Evolutionary conservation across 2,329 filamentous ascomycete genomes (phyloP).

Genomic region (Pyricularia sp.): DNA sequence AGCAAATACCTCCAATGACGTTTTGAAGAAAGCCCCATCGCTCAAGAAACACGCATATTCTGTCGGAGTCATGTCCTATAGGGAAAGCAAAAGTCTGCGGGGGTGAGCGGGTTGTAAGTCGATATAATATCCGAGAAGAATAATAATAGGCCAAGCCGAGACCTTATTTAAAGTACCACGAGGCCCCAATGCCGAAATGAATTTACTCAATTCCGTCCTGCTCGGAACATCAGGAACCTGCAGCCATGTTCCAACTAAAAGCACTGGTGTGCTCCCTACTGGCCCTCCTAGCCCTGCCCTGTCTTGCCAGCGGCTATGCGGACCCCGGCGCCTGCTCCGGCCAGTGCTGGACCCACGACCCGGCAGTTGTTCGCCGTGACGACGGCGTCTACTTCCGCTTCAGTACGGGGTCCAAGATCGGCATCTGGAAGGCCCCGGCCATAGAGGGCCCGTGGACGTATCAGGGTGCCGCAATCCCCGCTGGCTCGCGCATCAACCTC

Average conservation of each 20-base stretch:
- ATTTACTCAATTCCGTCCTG: background rate
- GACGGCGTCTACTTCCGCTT: constrained; percentile 31
- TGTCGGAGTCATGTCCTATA: background rate
- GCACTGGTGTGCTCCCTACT: background rate
- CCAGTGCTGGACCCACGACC: constrained; percentile 18
- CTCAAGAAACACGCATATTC: background rate
- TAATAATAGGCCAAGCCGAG: background rate
- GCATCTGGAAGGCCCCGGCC: constrained; percentile 23
- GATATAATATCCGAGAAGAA: background rate
- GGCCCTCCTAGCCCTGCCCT: background rate
- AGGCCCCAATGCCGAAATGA: background rate
- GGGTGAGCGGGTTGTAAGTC: background rate
- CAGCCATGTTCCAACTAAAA: background rate
- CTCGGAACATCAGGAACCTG: background rate
- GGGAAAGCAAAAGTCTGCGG: background rate
- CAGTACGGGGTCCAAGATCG: constrained; percentile 26
- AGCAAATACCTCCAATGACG: background rate
- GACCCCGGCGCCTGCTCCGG: constrained; percentile 19
- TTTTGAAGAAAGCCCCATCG: background rate
- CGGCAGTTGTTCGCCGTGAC: constrained; percentile 22
- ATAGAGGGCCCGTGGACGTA: constrained; percentile 28
- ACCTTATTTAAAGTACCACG: background rate
- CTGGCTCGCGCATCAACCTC: constrained; percentile 22
- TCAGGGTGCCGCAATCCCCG: constrained; percentile 22
- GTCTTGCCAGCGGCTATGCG: constrained; percentile 21